Percentiles rank a stretch among this genome's conserved stretches.
Evolutionary conservation across 768 basidiomycete genomes (phyloP).

Genomic region (Russula vinacea): DNA sequence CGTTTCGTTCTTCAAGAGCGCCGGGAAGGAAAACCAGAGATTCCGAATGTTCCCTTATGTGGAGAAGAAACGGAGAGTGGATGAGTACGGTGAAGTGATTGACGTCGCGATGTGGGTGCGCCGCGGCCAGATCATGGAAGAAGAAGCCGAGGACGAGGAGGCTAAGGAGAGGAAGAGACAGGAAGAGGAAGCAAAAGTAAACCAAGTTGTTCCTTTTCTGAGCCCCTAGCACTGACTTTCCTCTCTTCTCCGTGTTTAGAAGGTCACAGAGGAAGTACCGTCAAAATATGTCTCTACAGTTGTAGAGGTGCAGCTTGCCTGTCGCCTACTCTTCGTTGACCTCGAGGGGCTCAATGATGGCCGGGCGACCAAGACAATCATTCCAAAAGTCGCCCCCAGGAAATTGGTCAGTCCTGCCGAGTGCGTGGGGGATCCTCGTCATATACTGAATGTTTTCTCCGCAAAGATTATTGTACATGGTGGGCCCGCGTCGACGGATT

Average conservation of each 20-base stretch:
- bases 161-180: conserved; percentile 68
- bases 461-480: conserved; percentile 87
- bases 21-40: conserved; percentile 66
- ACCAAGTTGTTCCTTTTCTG: conserved; percentile 12
- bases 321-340: conserved; percentile 87
- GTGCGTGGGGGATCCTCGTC: not conserved
- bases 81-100: conserved; percentile 92
- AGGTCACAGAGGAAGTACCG: conserved; percentile 77
- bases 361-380: conserved; percentile 92
- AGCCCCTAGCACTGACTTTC: not conserved
- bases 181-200: conserved; percentile 81
- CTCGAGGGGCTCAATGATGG: conserved; percentile 97
- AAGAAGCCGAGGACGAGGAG: conserved; percentile 83
- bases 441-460: conserved; percentile 12
- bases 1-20: conserved; percentile 82
- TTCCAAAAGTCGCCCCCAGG: conserved; percentile 93
- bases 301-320: conserved; percentile 76
- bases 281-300: conserved; percentile 83
- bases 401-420: conserved; percentile 68
- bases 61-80: conserved; percentile 87
- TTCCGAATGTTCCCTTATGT: conserved; percentile 98
- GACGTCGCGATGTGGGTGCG: conserved; percentile 96
- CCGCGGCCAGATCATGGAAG: conserved; percentile 86
- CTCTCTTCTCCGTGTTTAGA: conserved; percentile 43
- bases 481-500: conserved; percentile 56